Percentiles rank a stretch among this genome's conserved stretches.
phyloP scores from a whole-genome alignment of 2,329 filamentous ascomycete genomes.

The Trichoderma sp. region DNA sequence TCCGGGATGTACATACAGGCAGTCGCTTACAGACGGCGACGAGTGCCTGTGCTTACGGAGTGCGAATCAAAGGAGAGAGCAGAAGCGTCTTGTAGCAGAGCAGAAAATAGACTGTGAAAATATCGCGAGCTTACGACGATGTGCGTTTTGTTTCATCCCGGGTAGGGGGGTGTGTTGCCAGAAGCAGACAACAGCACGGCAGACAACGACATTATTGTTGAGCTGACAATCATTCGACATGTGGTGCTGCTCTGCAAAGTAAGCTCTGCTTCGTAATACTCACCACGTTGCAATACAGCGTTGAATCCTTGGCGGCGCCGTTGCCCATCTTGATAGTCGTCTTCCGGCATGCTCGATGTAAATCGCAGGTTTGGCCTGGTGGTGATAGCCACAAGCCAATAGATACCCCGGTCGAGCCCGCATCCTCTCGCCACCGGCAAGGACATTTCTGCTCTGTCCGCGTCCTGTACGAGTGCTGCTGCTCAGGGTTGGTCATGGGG shows the following conservation, averaged over 20 bases:
- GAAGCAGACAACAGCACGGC: neutral
- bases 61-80: neutral
- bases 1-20: neutral
- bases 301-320: neutral
- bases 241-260: neutral
- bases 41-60: neutral
- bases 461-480: neutral
- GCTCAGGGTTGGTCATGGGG: slow-evolving; percentile 19
- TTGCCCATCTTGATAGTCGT: slow-evolving; percentile 1
- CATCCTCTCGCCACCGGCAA: slow-evolving; percentile 9
- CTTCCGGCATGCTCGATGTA: neutral
- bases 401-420: neutral
- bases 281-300: neutral
- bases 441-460: neutral
- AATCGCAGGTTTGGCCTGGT: slow-evolving; percentile 1
- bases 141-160: neutral
- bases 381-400: slow-evolving; percentile 23
- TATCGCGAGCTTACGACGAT: neutral
- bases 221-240: neutral
- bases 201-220: neutral
- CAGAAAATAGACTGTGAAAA: neutral
- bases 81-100: neutral
- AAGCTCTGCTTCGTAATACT: neutral
- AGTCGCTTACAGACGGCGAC: neutral
- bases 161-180: neutral